Conservation (phyloP, 495 filamentous ascomycete species). For the Chaetomium cochliodes region DNA sequence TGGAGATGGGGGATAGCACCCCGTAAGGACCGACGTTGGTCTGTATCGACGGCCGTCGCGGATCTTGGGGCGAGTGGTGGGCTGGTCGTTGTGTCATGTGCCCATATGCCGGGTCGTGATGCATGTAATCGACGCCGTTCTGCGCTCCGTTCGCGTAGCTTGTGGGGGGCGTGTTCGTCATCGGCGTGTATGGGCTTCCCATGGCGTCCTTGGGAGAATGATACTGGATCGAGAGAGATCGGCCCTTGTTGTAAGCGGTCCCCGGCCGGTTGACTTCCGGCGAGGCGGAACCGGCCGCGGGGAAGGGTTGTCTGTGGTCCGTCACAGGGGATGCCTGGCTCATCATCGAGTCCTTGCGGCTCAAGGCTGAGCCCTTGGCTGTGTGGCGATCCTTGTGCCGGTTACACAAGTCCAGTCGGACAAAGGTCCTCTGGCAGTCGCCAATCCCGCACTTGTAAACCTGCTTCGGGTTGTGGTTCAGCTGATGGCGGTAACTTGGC, state of each 20-base stretch:
- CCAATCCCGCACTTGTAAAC: conserved; percentile 95
- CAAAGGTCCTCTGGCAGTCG: conserved; percentile 86
- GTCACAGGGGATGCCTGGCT: conserved; percentile 56
- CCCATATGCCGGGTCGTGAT: conserved; percentile 44
- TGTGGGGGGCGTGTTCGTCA: conserved; percentile 48
- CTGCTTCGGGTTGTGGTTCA: conserved; percentile 95
- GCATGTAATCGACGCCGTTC: conserved; percentile 48
- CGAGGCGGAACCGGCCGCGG: conserved; percentile 46
- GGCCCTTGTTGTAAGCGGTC: conserved; percentile 44
- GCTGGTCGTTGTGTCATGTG: conserved; percentile 40
- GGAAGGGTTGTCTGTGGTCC: conserved; percentile 46
- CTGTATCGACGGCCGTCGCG: conserved; percentile 47
- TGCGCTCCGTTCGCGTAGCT: conserved; percentile 41
- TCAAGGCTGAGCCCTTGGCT: conserved; percentile 90
- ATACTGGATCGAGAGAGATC: conserved; percentile 50
- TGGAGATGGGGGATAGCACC: conserved; percentile 50
- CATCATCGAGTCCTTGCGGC: conserved; percentile 78
- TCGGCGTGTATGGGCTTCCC: conserved; percentile 50
- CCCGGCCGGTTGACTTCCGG: conserved; percentile 52
- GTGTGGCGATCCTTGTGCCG: conserved; percentile 94
- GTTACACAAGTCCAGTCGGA: conserved; percentile 89
- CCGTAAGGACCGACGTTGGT: conserved; percentile 49
- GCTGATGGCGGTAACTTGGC: conserved; percentile 74
- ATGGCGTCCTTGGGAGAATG: conserved; percentile 52
- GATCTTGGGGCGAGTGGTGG: conserved; percentile 44